phyloP scores from a whole-genome alignment of 768 basidiomycete genomes.

The Rhizopogon sp. region DNA sequence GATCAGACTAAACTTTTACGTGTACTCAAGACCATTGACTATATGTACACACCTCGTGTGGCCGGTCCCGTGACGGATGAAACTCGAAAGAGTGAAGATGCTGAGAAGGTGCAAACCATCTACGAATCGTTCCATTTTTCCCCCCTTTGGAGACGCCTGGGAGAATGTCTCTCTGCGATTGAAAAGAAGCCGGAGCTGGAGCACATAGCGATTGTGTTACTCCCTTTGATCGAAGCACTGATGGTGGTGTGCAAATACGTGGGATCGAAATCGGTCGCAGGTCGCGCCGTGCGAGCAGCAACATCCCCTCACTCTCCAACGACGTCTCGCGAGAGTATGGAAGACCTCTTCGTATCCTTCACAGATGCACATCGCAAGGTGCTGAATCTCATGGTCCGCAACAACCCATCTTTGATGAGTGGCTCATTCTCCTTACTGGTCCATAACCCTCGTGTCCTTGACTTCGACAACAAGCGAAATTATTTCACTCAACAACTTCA shows the following conservation, averaged over 20 bases:
- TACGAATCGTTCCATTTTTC: constrained; percentile 92
- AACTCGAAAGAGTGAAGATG: constrained; percentile 43
- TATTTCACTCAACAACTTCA: constrained; percentile 93
- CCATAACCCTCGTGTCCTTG: constrained; percentile 92
- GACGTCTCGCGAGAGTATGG: constrained; percentile 72
- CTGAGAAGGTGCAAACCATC: constrained; percentile 80
- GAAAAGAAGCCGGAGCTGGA: constrained; percentile 77
- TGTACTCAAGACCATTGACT: constrained; percentile 95
- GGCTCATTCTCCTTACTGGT: constrained; percentile 97
- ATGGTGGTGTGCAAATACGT: constrained; percentile 99
- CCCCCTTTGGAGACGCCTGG: constrained; percentile 81
- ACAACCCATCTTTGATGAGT: constrained; percentile 96
- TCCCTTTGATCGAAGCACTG: constrained; percentile 92
- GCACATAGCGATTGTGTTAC: constrained; percentile 85
- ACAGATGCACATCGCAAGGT: constrained; percentile 92
- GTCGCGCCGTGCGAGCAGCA: constrained; percentile 55
- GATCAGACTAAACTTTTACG: constrained; percentile 95
- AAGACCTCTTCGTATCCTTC: constrained; percentile 89
- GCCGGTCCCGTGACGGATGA: constrained; percentile 35
- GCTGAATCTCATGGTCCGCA: constrained; percentile 95
- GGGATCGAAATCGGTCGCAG: constrained; percentile 53
- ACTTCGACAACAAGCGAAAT: constrained; percentile 99
- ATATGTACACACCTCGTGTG: constrained; percentile 76
- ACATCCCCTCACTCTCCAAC: constrained; percentile 66
- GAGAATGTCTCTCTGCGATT: constrained; percentile 83